Conservation (phyloP, 352 stramenopile genomes). For the Pythium phragmitis region DNA sequence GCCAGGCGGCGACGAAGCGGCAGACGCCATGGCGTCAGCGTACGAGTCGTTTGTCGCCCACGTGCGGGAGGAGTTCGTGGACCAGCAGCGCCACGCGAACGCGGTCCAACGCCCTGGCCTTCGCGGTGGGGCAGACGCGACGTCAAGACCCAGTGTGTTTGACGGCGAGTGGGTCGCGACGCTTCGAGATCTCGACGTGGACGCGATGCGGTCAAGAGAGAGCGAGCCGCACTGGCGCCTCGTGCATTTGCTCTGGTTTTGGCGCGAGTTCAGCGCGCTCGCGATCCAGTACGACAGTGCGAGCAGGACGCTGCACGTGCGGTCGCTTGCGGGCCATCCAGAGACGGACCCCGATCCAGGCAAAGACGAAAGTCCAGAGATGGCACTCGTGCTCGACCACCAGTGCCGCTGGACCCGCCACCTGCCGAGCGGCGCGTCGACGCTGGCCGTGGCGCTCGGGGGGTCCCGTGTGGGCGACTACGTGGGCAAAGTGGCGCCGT, state of each 20-base stretch:
- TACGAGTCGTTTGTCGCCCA: conserved; percentile 10
- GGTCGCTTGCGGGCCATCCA: background rate
- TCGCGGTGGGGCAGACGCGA: background rate
- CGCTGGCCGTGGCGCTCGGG: background rate
- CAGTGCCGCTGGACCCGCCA: conserved; percentile 7
- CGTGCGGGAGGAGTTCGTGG: conserved; percentile 3
- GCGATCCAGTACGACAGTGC: background rate
- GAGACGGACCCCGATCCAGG: background rate
- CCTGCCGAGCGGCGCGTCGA: conserved; percentile 12
- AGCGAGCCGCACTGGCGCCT: conserved; percentile 1
- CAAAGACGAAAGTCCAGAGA: background rate
- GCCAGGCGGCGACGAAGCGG: background rate
- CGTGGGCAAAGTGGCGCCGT: conserved; percentile 6
- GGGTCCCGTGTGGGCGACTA: conserved; percentile 3
- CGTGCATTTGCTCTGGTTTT: conserved; percentile 12
- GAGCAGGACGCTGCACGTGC: background rate
- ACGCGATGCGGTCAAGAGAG: background rate
- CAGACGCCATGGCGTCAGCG: background rate
- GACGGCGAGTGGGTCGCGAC: conserved; percentile 8
- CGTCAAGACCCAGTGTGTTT: background rate
- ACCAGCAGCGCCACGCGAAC: background rate
- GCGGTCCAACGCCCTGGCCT: background rate
- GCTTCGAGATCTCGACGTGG: background rate
- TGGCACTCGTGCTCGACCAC: conserved; percentile 7
- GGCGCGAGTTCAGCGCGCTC: conserved; percentile 10